Conservation (phyloP, 108 stramenopile genomes). For the Stephanodiscus minutulus region DNA sequence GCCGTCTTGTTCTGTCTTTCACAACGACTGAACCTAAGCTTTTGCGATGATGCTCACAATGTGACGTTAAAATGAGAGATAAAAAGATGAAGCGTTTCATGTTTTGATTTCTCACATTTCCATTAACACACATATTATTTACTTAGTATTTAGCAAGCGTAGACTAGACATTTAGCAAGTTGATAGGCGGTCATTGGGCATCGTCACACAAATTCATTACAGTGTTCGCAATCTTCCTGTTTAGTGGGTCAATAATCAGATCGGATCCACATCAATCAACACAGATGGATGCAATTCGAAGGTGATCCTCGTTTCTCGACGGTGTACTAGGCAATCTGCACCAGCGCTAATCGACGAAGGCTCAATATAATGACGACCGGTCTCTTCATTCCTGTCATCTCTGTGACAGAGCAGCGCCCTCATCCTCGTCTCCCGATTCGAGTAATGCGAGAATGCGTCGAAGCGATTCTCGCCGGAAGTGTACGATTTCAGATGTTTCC, state of each 20-base stretch:
- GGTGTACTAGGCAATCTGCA: not conserved
- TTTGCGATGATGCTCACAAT: no score
- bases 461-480: not conserved
- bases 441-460: constrained; percentile 4
- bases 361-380: not conserved
- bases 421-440: not conserved
- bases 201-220: no score
- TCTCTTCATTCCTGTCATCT: not conserved
- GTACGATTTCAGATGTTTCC: not conserved
- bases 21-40: no score
- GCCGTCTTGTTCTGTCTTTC: no score
- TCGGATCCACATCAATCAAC: not conserved
- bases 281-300: constrained; percentile 7
- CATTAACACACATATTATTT: no score
- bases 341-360: not conserved
- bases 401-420: not conserved
- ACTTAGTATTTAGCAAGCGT: no score
- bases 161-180: no score
- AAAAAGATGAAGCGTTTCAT: no score
- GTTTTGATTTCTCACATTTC: no score
- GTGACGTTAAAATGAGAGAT: no score
- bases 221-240: no score
- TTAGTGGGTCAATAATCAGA: not conserved
- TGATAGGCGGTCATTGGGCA: no score
- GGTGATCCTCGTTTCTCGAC: not conserved